Evolutionary conservation across 768 basidiomycete species (phyloP).

Genomic region (Nevesoporus exiguus): DNA sequence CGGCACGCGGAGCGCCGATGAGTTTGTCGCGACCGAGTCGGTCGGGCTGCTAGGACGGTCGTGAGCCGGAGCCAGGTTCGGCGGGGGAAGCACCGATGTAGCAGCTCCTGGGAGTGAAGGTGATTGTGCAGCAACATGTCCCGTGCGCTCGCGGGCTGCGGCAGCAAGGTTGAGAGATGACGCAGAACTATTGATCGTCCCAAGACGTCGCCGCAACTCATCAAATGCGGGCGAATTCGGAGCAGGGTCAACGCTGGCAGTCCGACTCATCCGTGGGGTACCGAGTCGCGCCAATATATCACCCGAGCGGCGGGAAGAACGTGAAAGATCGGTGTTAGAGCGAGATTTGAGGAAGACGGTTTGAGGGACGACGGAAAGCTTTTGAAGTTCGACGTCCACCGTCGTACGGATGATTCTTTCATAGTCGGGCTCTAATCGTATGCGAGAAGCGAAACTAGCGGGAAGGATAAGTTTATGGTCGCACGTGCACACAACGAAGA

Average conservation of each 20-base stretch:
- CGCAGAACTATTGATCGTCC: slow-evolving; percentile 68
- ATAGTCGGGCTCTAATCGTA: slow-evolving; percentile 58
- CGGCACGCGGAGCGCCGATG: slow-evolving; percentile 51
- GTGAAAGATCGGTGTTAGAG: slow-evolving; percentile 36
- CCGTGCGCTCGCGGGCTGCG: slow-evolving; percentile 44
- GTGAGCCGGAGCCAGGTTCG: slow-evolving; percentile 16
- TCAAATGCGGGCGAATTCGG: slow-evolving; percentile 62
- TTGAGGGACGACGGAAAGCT: slow-evolving; percentile 85
- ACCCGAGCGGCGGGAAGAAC: slow-evolving; percentile 42
- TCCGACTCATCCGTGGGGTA: slow-evolving; percentile 47
- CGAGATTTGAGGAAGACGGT: slow-evolving; percentile 77
- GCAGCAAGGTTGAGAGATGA: slow-evolving; percentile 53
- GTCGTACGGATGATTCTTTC: slow-evolving; percentile 61
- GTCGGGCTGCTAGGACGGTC: slow-evolving; percentile 77
- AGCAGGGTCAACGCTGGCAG: slow-evolving; percentile 46
- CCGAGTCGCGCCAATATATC: slow-evolving; percentile 44
- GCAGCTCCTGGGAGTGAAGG: slow-evolving; percentile 9
- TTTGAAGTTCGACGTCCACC: slow-evolving; percentile 75
- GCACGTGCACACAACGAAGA: neutral
- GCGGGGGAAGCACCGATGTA: slow-evolving; percentile 22
- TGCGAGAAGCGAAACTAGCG: slow-evolving; percentile 62
- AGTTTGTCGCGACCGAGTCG: slow-evolving; percentile 72
- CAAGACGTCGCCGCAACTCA: slow-evolving; percentile 73
- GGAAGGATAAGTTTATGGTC: slow-evolving; percentile 1
- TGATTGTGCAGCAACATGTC: slow-evolving; percentile 20